Percentiles rank a stretch among this genome's conserved stretches.
Conservation (phyloP, 2,329 filamentous ascomycete species). For the Cordyceps sp. region DNA sequence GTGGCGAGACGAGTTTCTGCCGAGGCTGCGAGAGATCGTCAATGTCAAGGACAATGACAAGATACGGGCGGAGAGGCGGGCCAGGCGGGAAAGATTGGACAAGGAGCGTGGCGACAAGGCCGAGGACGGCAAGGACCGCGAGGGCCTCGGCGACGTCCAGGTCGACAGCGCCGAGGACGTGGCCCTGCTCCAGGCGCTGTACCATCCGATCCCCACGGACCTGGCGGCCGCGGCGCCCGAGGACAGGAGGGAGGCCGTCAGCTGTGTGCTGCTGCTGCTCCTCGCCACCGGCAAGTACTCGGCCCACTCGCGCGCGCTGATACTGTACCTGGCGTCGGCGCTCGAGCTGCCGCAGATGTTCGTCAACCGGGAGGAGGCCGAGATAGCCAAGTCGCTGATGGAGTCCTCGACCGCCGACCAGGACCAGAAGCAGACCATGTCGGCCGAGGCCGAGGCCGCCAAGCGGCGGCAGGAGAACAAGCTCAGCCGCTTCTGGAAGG, state of each 20-base stretch:
- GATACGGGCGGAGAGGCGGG: slow-evolving; percentile 27
- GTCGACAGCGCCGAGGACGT: too few species aligned
- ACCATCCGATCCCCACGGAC: slow-evolving; percentile 34
- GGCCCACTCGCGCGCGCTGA: slow-evolving; percentile 52
- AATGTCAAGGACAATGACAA: slow-evolving; percentile 30
- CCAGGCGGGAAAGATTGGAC: slow-evolving; percentile 20
- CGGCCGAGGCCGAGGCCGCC: slow-evolving; percentile 59
- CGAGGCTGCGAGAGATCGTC: slow-evolving; percentile 52
- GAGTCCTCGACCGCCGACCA: slow-evolving; percentile 38
- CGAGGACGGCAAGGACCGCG: slow-evolving; percentile 12
- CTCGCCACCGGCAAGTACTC: slow-evolving; percentile 60
- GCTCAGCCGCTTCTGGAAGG: slow-evolving; percentile 66
- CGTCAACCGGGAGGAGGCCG: slow-evolving; percentile 53
- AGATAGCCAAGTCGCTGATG: slow-evolving; percentile 60
- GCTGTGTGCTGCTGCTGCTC: slow-evolving; percentile 53
- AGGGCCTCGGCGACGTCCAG: too few species aligned
- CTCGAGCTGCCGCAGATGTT: slow-evolving; percentile 44
- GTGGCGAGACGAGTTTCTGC: slow-evolving; percentile 61
- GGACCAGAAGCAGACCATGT: slow-evolving; percentile 32
- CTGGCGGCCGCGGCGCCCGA: slow-evolving; percentile 37
- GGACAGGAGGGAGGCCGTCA: slow-evolving; percentile 47
- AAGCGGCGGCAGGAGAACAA: slow-evolving; percentile 58
- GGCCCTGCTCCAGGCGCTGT: slow-evolving; percentile 29
- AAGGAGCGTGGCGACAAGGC: slow-evolving; percentile 17
- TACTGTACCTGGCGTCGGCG: slow-evolving; percentile 51